phyloP scores from a whole-genome alignment of 495 filamentous ascomycete genomes.

The Aspergillus nidulans region DNA sequence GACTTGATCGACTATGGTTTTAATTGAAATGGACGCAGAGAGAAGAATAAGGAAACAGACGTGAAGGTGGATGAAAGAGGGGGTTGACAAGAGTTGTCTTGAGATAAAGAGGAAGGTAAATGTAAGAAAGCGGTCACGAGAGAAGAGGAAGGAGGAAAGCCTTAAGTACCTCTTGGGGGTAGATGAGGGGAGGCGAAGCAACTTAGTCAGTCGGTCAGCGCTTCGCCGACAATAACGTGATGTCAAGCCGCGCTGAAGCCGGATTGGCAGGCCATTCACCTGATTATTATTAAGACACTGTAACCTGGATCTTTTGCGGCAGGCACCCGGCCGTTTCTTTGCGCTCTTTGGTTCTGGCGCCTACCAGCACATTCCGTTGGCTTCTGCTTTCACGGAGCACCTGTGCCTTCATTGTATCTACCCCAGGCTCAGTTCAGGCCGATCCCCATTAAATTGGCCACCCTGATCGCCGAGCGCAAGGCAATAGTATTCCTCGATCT shows the following conservation, averaged over 20 bases:
- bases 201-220: constrained; percentile 37
- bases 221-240: constrained; percentile 37
- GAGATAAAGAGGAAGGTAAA: constrained; percentile 23
- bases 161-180: constrained; percentile 18
- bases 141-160: constrained; percentile 14
- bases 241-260: constrained; percentile 23
- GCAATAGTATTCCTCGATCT: not conserved
- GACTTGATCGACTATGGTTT: constrained; percentile 6
- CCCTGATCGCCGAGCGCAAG: not conserved
- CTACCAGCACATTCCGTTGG: constrained; percentile 16
- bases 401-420: not conserved
- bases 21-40: constrained; percentile 13
- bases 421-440: not conserved
- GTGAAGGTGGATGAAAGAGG: constrained; percentile 10
- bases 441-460: not conserved
- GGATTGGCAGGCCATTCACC: constrained; percentile 2
- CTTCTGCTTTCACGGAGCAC: not conserved
- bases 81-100: constrained; percentile 9
- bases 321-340: constrained; percentile 4
- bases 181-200: constrained; percentile 33
- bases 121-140: constrained; percentile 19
- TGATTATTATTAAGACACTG: constrained; percentile 9
- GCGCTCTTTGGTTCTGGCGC: constrained; percentile 13
- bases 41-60: constrained; percentile 7
- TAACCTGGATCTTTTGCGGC: not conserved